phyloP scores from a whole-genome alignment of 1,139 yeast species.

The Geotrichum fermentans region DNA sequence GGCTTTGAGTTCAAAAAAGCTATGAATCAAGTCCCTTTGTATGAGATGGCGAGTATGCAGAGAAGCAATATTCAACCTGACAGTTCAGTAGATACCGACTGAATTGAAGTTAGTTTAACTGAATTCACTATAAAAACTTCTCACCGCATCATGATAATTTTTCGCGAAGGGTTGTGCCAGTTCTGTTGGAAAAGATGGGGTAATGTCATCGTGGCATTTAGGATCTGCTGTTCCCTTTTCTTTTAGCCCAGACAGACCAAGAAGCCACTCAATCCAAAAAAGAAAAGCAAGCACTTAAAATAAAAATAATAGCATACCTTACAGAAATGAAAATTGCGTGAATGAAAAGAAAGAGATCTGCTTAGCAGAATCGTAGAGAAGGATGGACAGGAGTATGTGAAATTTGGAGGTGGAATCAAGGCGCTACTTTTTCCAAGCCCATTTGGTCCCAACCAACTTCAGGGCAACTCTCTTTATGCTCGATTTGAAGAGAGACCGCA shows the following conservation, averaged over 20 bases:
- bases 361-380: not conserved
- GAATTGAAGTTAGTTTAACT: too few species aligned
- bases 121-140: too few species aligned
- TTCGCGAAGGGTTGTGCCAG: too few species aligned
- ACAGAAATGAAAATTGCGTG: too few species aligned
- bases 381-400: not conserved
- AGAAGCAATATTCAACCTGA: too few species aligned
- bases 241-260: not conserved
- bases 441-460: not conserved
- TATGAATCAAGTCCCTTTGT: too few species aligned
- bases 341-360: not conserved
- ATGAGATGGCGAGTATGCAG: too few species aligned
- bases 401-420: not conserved
- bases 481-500: too few species aligned
- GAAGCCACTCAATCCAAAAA: not conserved
- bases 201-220: not conserved
- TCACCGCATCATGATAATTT: too few species aligned
- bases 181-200: too few species aligned
- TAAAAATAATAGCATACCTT: not conserved
- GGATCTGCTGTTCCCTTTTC: not conserved
- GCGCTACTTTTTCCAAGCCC: conserved; percentile 2
- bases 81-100: too few species aligned
- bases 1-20: too few species aligned
- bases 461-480: conserved; percentile 8
- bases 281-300: not conserved